Evolutionary conservation across 441 rosid species (phyloP).

Genomic region (Erodium texanum): DNA sequence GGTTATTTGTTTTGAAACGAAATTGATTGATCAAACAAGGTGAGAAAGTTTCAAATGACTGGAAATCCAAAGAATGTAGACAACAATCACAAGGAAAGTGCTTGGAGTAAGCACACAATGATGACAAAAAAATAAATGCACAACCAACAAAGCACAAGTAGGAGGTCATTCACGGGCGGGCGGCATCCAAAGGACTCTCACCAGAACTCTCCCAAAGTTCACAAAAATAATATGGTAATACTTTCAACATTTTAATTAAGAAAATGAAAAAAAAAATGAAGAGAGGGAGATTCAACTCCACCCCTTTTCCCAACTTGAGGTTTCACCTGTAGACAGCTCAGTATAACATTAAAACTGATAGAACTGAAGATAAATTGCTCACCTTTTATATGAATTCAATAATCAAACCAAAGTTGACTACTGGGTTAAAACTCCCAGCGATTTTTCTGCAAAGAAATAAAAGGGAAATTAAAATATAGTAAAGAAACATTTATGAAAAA

Average conservation of each 20-base stretch:
- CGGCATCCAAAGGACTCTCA: conserved; percentile 28
- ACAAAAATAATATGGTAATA: conserved; percentile 11
- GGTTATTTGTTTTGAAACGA: conserved; percentile 3
- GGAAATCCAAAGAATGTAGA: conserved; percentile 20
- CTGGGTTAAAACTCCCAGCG: conserved; percentile 29
- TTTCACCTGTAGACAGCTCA: conserved; percentile 13
- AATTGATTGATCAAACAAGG: not conserved
- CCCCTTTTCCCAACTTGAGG: no score
- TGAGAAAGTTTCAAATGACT: conserved; percentile 5
- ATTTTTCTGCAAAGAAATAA: conserved; percentile 31
- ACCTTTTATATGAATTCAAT: conserved; percentile 26
- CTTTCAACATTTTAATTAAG: not conserved
- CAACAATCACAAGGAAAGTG: conserved; percentile 25
- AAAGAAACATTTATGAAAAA: conserved; percentile 15
- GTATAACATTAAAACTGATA: no score
- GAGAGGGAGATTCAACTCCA: no score
- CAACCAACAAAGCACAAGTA: conserved; percentile 46
- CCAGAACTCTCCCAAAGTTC: conserved; percentile 29
- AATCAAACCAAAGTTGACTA: conserved; percentile 26
- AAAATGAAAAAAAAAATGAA: not conserved
- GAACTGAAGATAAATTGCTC: conserved; percentile 20
- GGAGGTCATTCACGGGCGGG: conserved; percentile 58
- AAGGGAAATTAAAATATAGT: conserved; percentile 15
- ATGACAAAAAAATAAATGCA: conserved; percentile 32
- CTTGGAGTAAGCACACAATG: conserved; percentile 20